Evolutionary conservation across 1,284 basidiomycete species (phyloP).

Genomic region (Trichosporon sp.): DNA sequence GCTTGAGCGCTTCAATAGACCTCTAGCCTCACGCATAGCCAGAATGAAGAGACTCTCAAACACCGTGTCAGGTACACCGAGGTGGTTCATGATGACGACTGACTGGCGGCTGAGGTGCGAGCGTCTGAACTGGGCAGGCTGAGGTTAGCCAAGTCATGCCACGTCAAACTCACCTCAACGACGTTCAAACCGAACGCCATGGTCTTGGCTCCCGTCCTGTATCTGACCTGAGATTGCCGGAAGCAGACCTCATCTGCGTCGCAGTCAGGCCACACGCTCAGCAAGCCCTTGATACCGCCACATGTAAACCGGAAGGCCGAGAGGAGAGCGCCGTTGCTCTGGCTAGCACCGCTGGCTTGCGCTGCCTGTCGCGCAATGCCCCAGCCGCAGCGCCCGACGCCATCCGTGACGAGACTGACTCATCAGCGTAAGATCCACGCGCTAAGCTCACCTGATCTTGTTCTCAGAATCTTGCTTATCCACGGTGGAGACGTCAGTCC

Average conservation of each 20-base stretch:
- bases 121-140: constrained; percentile 25
- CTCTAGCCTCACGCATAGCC: constrained; percentile 15
- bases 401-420: constrained; percentile 28
- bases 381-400: constrained; percentile 25
- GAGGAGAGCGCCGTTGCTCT: constrained; percentile 14
- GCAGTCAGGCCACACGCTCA: constrained; percentile 25
- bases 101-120: constrained; percentile 31
- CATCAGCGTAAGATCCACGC: background rate
- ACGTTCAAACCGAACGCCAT: constrained; percentile 22
- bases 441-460: background rate
- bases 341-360: constrained; percentile 15
- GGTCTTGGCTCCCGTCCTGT: constrained; percentile 15
- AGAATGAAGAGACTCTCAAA: constrained; percentile 18
- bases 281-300: constrained; percentile 32
- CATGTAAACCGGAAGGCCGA: constrained; percentile 33
- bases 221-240: constrained; percentile 28
- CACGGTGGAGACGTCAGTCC: background rate
- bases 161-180: constrained; percentile 14
- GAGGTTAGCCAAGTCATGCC: background rate
- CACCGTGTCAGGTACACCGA: constrained; percentile 21
- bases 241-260: constrained; percentile 17
- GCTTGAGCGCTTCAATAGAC: constrained; percentile 16
- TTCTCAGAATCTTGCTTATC: background rate
- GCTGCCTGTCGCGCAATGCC: constrained; percentile 23
- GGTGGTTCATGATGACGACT: constrained; percentile 25